Evolutionary conservation across 139 green algal genomes (phyloP).

Genomic region (Tetratostichococcus sp.): DNA sequence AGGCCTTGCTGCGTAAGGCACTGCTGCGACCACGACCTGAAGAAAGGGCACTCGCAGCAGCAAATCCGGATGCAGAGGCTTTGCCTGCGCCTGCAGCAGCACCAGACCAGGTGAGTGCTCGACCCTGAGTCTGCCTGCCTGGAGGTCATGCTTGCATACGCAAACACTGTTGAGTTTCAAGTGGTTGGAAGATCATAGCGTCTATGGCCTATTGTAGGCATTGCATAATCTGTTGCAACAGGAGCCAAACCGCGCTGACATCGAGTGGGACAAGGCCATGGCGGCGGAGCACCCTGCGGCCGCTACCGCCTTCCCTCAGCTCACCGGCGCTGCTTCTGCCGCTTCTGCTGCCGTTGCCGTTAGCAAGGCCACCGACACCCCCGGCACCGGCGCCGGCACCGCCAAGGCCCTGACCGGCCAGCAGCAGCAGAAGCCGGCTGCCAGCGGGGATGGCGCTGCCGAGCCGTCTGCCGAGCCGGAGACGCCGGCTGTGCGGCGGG

Average conservation of each 20-base stretch:
- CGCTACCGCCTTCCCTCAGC: background rate
- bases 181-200: too few relatives aligned
- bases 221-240: background rate
- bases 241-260: background rate
- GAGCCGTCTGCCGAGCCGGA: background rate
- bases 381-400: too few relatives aligned
- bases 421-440: background rate
- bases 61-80: background rate
- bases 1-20: constrained; percentile 22
- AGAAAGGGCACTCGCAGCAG: background rate
- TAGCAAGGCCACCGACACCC: background rate
- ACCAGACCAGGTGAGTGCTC: too few relatives aligned
- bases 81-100: too few relatives aligned
- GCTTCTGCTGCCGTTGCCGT: background rate
- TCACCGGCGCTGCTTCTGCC: background rate
- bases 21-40: background rate
- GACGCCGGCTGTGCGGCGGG: background rate
- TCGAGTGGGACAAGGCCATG: constrained; percentile 1
- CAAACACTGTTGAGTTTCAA: too few relatives aligned
- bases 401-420: too few relatives aligned
- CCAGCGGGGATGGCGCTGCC: background rate
- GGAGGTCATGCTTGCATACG: too few relatives aligned
- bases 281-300: constrained; percentile 1
- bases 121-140: too few relatives aligned
- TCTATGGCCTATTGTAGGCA: too few relatives aligned